Evolutionary conservation across 352 stramenopile species (phyloP).

Genomic region (Pythium volutum): DNA sequence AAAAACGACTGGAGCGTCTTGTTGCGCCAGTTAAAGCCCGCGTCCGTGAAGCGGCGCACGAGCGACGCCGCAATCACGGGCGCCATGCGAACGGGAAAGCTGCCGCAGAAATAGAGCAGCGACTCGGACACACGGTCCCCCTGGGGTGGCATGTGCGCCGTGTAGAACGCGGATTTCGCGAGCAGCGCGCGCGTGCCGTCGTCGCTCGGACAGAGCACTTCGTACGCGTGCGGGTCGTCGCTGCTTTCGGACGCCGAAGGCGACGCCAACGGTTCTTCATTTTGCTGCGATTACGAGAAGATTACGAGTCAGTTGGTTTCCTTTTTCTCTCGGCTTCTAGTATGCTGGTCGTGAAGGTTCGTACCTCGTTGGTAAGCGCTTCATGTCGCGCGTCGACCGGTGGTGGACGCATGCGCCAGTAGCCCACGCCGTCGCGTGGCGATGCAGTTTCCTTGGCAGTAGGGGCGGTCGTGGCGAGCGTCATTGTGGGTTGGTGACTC

Average conservation of each 20-base stretch:
- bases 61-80: conserved; percentile 44
- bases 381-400: conserved; percentile 2
- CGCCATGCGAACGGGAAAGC: conserved; percentile 49
- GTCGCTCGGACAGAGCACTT: conserved; percentile 52
- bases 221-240: conserved; percentile 42
- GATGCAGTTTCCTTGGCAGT: neutral
- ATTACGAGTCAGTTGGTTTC: neutral
- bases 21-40: conserved; percentile 73
- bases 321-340: neutral
- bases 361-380: conserved; percentile 3
- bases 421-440: conserved; percentile 21
- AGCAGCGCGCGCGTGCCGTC: conserved; percentile 45
- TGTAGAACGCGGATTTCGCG: conserved; percentile 49
- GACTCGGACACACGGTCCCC: conserved; percentile 47
- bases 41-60: conserved; percentile 68
- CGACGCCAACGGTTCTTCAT: neutral
- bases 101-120: conserved; percentile 58
- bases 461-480: neutral
- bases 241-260: conserved; percentile 24
- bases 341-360: neutral
- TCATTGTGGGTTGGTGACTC: neutral
- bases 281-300: too few relatives aligned
- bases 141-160: conserved; percentile 41
- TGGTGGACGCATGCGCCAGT: conserved; percentile 26
- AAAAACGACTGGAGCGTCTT: conserved; percentile 85